Base-by-base conservation (phyloP, 495 filamentous ascomycete genomes). In the Cercophora scortea region DNA sequence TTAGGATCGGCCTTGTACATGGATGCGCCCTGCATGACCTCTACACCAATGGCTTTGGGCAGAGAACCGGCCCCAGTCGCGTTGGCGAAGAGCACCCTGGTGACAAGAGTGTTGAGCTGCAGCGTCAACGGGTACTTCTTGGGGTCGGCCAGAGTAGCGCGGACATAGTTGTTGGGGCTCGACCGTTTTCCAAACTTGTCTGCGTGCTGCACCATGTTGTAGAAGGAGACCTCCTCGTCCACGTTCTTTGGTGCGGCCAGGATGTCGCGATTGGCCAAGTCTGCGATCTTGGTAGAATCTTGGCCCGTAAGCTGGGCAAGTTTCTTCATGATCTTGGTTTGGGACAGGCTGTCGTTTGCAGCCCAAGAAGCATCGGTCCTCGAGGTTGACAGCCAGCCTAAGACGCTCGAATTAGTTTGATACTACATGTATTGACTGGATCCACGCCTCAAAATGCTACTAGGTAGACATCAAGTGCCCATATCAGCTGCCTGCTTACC, bases 81-180 rank as follows among this genome's bases (percentile, higher is more conserved):
- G 17, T 58, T 32, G 12, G 52, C 53, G 52, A 78, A 74, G n/a
- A 77, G 48, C 0, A 78, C 67, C 16, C 62, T 66, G 34, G 75
- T 78, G 2, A 71, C 75, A 36, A 78, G 63, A 9, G 69, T 70
- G 55, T 74, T 65, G 9, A 75, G 70, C 54, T 71, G 59, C n/a
- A 78, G 53, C 0, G 72, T 76, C 17, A 78, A 50, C 8, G 71
- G 69, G 41, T 66, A 74, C 36, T 73, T 69, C 39, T 64, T 66
- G 7, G 70, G 63, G 50, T 73, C 73, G 51, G 70, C 71, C 9
- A 75, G 50, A 1, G 74, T 76, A 3, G 71, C 64, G 25, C 69
- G 65, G 41, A 78, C 53, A 56, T 71, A 71, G 48, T 72, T 71
- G 51, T 73, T 71, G 25, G 71, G 64, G 42, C 66, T 67, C 42